Evolutionary conservation across 805 yeast species (phyloP).

Genomic region (Zygosaccharomyces pseudorouxii): DNA sequence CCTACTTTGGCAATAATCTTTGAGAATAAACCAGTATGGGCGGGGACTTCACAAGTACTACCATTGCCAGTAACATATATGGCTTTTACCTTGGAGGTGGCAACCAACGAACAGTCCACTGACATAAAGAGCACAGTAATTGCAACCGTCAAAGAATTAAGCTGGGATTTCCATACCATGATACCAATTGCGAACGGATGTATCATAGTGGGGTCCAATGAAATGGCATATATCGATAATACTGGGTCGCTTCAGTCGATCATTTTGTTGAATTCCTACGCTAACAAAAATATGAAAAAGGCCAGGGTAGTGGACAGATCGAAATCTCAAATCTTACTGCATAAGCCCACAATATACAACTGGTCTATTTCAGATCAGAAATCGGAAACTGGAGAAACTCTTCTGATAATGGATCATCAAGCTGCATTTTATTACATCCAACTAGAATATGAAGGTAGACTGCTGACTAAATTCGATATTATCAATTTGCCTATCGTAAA

Average conservation of each 20-base stretch:
- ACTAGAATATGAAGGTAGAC: slow-evolving; percentile 31
- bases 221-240: slow-evolving; percentile 71
- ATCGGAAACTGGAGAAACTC: slow-evolving; percentile 16
- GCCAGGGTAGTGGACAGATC: slow-evolving; percentile 43
- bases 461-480: slow-evolving; percentile 29
- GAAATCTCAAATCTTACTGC: slow-evolving; percentile 26
- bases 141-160: slow-evolving; percentile 57
- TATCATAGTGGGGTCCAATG: slow-evolving; percentile 68
- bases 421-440: slow-evolving; percentile 27
- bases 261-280: slow-evolving; percentile 30
- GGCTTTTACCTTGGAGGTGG: slow-evolving; percentile 51
- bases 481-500: slow-evolving; percentile 31
- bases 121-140: slow-evolving; percentile 54
- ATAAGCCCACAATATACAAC: slow-evolving; percentile 15
- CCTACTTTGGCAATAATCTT: slow-evolving; percentile 74
- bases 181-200: slow-evolving; percentile 65
- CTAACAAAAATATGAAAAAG: slow-evolving; percentile 44
- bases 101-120: slow-evolving; percentile 22
- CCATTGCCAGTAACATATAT: slow-evolving; percentile 23
- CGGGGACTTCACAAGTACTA: slow-evolving; percentile 44
- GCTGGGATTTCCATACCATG: slow-evolving; percentile 66
- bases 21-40: slow-evolving; percentile 64
- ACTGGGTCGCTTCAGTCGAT: slow-evolving; percentile 42
- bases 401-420: slow-evolving; percentile 28
- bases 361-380: slow-evolving; percentile 14